Conservation (phyloP, 2,329 filamentous ascomycete genomes). For the Bretziella fagacearum region DNA sequence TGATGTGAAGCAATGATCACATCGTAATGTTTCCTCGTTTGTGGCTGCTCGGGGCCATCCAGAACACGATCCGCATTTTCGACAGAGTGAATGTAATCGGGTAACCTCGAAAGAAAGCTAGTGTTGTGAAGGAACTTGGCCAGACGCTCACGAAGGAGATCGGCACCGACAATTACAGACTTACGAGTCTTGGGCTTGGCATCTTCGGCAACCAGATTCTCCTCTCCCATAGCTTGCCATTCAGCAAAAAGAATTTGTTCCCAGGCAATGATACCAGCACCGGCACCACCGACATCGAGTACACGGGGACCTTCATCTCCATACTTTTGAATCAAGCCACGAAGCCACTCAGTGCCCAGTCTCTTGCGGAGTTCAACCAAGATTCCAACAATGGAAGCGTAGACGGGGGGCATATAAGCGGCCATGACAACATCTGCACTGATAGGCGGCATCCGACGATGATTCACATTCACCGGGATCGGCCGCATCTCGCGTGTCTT, state of each 20-base stretch:
- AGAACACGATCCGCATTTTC: slow-evolving; percentile 41
- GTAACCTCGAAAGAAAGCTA: slow-evolving; percentile 79
- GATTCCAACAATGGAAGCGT: slow-evolving; percentile 48
- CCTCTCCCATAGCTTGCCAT: slow-evolving; percentile 51
- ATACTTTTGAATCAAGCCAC: slow-evolving; percentile 41
- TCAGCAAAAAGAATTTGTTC: slow-evolving; percentile 64
- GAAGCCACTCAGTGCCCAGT: slow-evolving; percentile 53
- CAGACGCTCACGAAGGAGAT: slow-evolving; percentile 55
- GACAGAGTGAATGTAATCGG: slow-evolving; percentile 58
- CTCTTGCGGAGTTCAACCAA: slow-evolving; percentile 59
- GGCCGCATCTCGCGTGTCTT: slow-evolving; percentile 44
- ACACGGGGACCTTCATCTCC: slow-evolving; percentile 42
- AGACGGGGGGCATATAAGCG: slow-evolving; percentile 51
- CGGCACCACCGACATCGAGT: slow-evolving; percentile 58
- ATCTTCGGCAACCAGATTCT: slow-evolving; percentile 22
- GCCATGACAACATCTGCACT: slow-evolving; percentile 59
- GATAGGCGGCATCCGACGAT: slow-evolving; percentile 54
- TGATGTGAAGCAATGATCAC: slow-evolving; percentile 79
- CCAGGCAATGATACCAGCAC: slow-evolving; percentile 59
- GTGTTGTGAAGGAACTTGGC: slow-evolving; percentile 71
- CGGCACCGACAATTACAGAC: slow-evolving; percentile 64
- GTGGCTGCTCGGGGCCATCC: slow-evolving; percentile 37
- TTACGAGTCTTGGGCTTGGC: slow-evolving; percentile 47
- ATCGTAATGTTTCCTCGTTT: slow-evolving; percentile 64
- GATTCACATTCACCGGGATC: slow-evolving; percentile 45